Percentiles rank a stretch among this genome's conserved stretches.
phyloP scores from a whole-genome alignment of 768 basidiomycete species.

The Clavulina sp. region DNA sequence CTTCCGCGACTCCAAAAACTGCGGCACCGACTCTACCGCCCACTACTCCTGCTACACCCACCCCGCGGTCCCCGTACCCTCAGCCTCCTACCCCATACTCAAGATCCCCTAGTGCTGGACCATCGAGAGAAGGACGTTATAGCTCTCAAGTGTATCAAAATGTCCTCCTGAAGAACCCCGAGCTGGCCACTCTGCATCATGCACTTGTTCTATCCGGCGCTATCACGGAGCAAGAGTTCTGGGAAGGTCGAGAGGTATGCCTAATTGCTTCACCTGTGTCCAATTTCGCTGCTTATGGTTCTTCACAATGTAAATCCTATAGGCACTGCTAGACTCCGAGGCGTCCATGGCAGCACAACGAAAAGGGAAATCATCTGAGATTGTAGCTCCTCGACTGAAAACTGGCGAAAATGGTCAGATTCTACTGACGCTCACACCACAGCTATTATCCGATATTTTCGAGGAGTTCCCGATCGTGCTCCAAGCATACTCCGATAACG shows the following conservation, averaged over 20 bases:
- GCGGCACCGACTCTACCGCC: slow-evolving; percentile 8
- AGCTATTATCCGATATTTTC: slow-evolving; percentile 89
- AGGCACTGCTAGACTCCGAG: slow-evolving; percentile 59
- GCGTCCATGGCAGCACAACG: slow-evolving; percentile 53
- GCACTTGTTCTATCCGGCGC: slow-evolving; percentile 74
- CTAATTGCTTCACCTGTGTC: slow-evolving; percentile 2
- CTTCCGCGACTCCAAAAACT: slow-evolving; percentile 14
- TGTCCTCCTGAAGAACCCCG: slow-evolving; percentile 60
- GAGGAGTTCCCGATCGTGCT: slow-evolving; percentile 94
- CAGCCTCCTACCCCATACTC: slow-evolving; percentile 10
- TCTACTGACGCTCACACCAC: slow-evolving; percentile 79
- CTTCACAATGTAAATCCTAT: slow-evolving; percentile 31
- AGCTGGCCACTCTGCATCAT: slow-evolving; percentile 63
- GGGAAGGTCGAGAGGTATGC: slow-evolving; percentile 84
- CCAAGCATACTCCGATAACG: slow-evolving; percentile 82
- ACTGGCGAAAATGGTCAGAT: slow-evolving; percentile 70
- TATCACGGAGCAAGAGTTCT: slow-evolving; percentile 87
- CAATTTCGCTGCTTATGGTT: neutral
- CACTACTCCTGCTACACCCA: neutral
- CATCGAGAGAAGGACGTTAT: slow-evolving; percentile 18
- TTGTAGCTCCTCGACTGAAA: slow-evolving; percentile 78
- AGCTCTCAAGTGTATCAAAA: slow-evolving; percentile 56
- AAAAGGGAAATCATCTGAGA: slow-evolving; percentile 67
- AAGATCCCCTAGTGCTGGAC: slow-evolving; percentile 13
- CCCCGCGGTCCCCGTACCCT: slow-evolving; percentile 7